Evolutionary conservation across 305 asterid genomes (phyloP).

Genomic region (Fraxinus xanthoxyloides): DNA sequence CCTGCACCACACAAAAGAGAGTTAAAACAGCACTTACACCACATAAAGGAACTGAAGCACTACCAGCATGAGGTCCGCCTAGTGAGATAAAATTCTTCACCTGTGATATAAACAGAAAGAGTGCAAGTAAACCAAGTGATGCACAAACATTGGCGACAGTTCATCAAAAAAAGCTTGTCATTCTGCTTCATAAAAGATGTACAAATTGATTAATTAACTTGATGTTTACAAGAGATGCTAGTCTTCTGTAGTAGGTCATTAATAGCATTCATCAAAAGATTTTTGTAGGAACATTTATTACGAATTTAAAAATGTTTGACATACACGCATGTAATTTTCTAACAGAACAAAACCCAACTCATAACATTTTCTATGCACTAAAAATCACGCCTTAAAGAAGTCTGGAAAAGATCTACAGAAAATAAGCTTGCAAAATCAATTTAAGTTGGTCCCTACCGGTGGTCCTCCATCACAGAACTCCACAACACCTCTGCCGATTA

Average conservation of each 20-base stretch:
- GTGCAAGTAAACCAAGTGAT: not conserved
- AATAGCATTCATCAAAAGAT: not conserved
- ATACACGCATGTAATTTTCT: not conserved
- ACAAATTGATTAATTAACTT: not conserved
- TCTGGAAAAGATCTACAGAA: not conserved
- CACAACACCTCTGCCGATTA: slow-evolving; percentile 89
- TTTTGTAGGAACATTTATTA: not conserved
- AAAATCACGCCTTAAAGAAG: not conserved
- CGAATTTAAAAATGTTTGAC: not conserved
- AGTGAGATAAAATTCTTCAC: slow-evolving; percentile 79
- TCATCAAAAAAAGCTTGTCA: not conserved
- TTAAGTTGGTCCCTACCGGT: slow-evolving; percentile 55
- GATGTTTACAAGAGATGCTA: not conserved
- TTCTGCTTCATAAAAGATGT: not conserved
- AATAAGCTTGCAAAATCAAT: slow-evolving; percentile 9
- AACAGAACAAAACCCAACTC: not conserved
- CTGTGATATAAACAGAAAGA: slow-evolving; percentile 32
- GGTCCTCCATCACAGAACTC: slow-evolving; percentile 89
- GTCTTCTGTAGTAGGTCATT: not conserved
- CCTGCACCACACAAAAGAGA: slow-evolving; percentile 12
- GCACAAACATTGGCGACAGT: not conserved
- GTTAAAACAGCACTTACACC: slow-evolving; percentile 60
- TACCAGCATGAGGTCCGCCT: slow-evolving; percentile 98
- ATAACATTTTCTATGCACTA: not conserved
- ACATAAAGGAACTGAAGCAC: slow-evolving; percentile 96